Evolutionary conservation across 768 basidiomycete genomes (phyloP).

Genomic region (Panellus pusillus): DNA sequence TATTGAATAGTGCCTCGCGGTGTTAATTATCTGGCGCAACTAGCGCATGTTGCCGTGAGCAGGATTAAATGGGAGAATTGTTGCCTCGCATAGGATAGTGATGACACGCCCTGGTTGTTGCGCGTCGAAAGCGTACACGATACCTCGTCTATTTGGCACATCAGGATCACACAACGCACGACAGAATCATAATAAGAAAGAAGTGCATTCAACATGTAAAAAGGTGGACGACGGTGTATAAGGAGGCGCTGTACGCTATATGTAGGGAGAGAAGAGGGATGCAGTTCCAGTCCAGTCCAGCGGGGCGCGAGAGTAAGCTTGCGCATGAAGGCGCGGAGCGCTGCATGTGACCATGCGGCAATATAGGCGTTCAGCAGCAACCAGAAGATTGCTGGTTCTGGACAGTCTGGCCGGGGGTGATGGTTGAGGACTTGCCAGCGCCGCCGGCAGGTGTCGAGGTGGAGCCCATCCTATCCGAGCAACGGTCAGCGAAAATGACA

Average conservation of each 20-base stretch:
- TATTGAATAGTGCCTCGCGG: not conserved
- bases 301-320: constrained; percentile 14
- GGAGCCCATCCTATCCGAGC: constrained; percentile 56
- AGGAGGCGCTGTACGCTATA: constrained; percentile 24
- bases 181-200: constrained; percentile 11
- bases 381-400: constrained; percentile 53
- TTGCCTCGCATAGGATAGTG: too few relatives aligned
- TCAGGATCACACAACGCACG: constrained; percentile 9
- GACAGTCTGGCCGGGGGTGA: constrained; percentile 63
- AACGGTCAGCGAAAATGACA: not conserved
- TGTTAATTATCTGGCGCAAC: not conserved
- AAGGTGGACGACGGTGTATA: constrained; percentile 20
- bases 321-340: not conserved
- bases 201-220: constrained; percentile 25
- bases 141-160: not conserved
- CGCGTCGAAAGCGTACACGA: not conserved
- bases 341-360: not conserved
- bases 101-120: too few relatives aligned
- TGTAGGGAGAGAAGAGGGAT: constrained; percentile 21
- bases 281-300: constrained; percentile 18
- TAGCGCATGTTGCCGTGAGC: too few relatives aligned
- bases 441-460: constrained; percentile 48
- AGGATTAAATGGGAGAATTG: too few relatives aligned
- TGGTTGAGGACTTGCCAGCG: constrained; percentile 59
- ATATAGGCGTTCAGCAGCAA: constrained; percentile 51